Base-by-base conservation (phyloP, 176 grass and related monocot genomes). In the Guadua angustifolia region DNA sequence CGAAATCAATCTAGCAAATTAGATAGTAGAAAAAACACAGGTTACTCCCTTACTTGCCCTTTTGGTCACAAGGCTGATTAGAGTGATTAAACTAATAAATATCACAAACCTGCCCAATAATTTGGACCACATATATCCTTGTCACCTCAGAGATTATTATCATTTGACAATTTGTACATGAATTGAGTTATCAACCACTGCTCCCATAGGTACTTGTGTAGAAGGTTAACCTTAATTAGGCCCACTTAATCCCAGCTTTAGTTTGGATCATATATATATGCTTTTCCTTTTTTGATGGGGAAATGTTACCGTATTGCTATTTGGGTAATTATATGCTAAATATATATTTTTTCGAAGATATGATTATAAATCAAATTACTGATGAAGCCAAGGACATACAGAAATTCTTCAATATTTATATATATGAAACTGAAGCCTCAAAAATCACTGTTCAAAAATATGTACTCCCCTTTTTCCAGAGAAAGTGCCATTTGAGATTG, bases 351-450 rank as follows among this genome's bases (percentile, higher is more conserved):
- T n/a, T n/a, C n/a, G n/a, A n/a, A n/a, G n/a, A n/a, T n/a, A n/a
- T n/a, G n/a, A n/a, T n/a, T n/a, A n/a, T n/a, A n/a, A n/a, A n/a
- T n/a, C n/a, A n/a, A n/a, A n/a, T n/a, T n/a, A n/a, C n/a, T n/a
- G n/a, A n/a, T n/a, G n/a, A n/a, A n/a, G n/a, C n/a, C 14, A 87
- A 73, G 79, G 79, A 87, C 88, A 69, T 74, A 61, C 84, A 79
- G 73, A 83, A 83, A 67, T 2, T 79, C 18, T 9, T 45, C n/a
- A 33, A 51, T 24, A 0, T 9, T n/a, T n/a, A 59, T 24, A 66
- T 77, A 82, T 52, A 86, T n/a, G n/a, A 74, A 61, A 73, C 67
- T 73, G 75, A 68, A 64, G 18, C 26, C 26, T 79, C 33, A 76
- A 64, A 83, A 82, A 85, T 64, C 73, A 83, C 84, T 90, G 58